These are phyloP conservation scores for Lolium perenne DNA, from an alignment of 176 grass and related monocot species.

Conservation along the genomic window DNA sequence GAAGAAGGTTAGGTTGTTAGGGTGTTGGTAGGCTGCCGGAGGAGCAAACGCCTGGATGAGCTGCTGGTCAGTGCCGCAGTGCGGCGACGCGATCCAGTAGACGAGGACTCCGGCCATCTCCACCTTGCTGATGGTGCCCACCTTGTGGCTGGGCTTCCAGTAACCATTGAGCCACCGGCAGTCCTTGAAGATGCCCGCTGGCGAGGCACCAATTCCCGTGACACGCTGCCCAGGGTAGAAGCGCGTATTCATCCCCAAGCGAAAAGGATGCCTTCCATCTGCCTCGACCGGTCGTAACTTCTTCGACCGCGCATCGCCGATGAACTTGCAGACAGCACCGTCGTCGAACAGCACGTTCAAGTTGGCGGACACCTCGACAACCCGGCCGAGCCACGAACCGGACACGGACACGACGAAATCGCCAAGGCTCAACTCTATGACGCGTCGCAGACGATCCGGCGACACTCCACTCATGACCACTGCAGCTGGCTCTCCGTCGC, in stretches of 20 bases:
- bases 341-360: slow-evolving; percentile 30
- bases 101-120: slow-evolving; percentile 9
- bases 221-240: slow-evolving; percentile 21
- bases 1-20: background rate
- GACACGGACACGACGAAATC: slow-evolving; percentile 1
- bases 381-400: background rate
- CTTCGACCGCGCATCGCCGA: background rate
- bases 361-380: background rate
- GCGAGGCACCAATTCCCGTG: background rate
- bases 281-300: background rate
- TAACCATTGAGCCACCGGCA: background rate
- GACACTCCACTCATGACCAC: background rate
- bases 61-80: background rate
- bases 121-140: slow-evolving; percentile 16
- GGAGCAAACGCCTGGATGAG: background rate
- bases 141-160: background rate
- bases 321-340: slow-evolving; percentile 14
- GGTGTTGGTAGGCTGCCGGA: background rate
- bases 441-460: background rate
- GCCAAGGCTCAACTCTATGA: background rate
- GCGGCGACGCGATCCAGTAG: background rate
- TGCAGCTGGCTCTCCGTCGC: background rate
- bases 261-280: too few relatives aligned
- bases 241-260: background rate
- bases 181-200: background rate